phyloP scores from a whole-genome alignment of 768 basidiomycete species.

The Roridomyces roridus region DNA sequence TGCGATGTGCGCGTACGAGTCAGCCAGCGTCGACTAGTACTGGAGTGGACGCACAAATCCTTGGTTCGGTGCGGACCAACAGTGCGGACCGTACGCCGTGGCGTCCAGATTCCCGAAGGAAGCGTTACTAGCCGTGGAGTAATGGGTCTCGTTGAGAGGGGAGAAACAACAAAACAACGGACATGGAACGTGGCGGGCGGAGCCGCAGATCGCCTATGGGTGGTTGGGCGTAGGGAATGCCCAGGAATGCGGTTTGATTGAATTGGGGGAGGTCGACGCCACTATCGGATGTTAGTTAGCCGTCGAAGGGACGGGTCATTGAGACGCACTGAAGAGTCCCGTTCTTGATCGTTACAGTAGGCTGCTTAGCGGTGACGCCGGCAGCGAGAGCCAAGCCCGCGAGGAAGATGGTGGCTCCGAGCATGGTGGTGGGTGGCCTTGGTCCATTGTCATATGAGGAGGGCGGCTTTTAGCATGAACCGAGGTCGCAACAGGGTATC shows the following conservation, averaged over 20 bases:
- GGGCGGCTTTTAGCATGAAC: no score
- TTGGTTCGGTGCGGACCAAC: constrained; percentile 18
- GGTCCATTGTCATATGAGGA: no score
- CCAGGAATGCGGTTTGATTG: constrained; percentile 31
- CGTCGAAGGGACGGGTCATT: not conserved
- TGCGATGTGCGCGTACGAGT: not conserved
- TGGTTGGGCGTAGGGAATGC: constrained; percentile 51
- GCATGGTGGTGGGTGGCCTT: no score
- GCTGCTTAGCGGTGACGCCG: not conserved
- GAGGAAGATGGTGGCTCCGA: not conserved
- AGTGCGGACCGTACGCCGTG: constrained; percentile 10
- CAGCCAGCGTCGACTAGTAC: no score
- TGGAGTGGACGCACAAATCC: constrained; percentile 13
- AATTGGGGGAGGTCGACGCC: constrained; percentile 4
- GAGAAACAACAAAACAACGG: not conserved
- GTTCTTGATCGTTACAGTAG: not conserved
- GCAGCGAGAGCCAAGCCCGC: not conserved
- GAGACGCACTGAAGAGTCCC: not conserved
- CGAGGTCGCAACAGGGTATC: no score
- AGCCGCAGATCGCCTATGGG: constrained; percentile 45
- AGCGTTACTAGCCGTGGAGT: not conserved
- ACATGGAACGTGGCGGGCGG: constrained; percentile 21
- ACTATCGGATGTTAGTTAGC: not conserved
- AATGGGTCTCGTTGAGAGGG: not conserved
- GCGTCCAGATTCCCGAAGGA: not conserved